Conservation (phyloP, 345 rosid species). For the Citrus australasica region DNA sequence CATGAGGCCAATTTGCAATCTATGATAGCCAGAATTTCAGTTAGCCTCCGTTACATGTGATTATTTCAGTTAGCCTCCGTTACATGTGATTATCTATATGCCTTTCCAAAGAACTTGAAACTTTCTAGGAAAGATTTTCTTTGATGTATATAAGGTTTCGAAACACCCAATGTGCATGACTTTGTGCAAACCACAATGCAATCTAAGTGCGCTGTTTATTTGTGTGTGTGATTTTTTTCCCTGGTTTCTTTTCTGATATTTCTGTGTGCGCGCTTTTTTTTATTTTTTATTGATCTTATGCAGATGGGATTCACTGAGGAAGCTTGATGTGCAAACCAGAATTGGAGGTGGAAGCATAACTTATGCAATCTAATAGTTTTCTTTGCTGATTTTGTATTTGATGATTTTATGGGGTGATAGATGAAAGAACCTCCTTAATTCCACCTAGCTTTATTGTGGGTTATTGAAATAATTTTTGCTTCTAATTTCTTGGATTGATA, state of each 20-base stretch:
- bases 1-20: not conserved
- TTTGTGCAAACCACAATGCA: not conserved
- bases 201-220: not conserved
- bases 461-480: not conserved
- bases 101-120: not conserved
- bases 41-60: not conserved
- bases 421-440: not conserved
- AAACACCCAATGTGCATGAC: not conserved
- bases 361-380: not conserved
- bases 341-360: not conserved
- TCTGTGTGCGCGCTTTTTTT: no score
- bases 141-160: not conserved
- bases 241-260: not conserved
- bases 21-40: not conserved
- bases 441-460: not conserved
- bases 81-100: not conserved
- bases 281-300: not conserved
- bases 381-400: not conserved
- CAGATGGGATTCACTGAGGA: conserved; percentile 26
- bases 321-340: not conserved
- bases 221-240: no score
- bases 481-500: not conserved
- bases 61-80: not conserved
- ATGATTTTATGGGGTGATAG: not conserved
- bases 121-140: not conserved